Evolutionary conservation across 345 rosid genomes (phyloP), one percentile per base, ranked within the genome.

Genomic region (Viola odorata): DNA sequence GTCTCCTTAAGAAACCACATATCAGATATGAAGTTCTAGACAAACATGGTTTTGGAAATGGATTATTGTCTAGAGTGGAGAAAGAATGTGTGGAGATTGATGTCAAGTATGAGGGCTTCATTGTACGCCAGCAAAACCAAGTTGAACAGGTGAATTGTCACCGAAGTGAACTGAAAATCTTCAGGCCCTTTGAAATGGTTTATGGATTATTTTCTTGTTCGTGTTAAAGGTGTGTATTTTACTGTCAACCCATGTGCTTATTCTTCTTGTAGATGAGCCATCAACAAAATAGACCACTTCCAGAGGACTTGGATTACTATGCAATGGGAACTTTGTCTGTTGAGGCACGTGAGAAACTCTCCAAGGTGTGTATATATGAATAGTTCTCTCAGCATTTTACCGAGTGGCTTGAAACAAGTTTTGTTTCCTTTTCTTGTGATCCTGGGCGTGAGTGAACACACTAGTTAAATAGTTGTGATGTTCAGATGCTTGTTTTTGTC

Each of bases 331-430:
- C 90, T 41, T 67, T 94, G 68, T 94, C 96, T 4, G 85, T 74
- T 47, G 99, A 94, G 84, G 84, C 97, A 12, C 92, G 97, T 40
- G 97, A 94, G 71, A 94, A 94, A 62, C 90, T 94, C 60, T 87
- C 99, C 60, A 94, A 89, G 97, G 97, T 89, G 42, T 75, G 80
- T 74, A 59, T 32, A 38, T 41, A 36, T 23, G 32, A 23, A 23
- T 2, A 23, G 32, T 23, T 23, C 32, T 23, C 32, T 23, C 32
- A 23, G 32, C 32, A 23, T 23, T 5, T 15, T 14, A 10, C 53
- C 12, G n/a, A 6, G 9, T 49, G 52, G 15, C 6, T 49, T 49
- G 13, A 49, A 49, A 49, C 52, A 0, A 47, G 14, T 47, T 5
- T 0, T 13, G 1, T 15, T 0, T n/a, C 17, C 17, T 23, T 23